Base-by-base conservation (phyloP, 495 filamentous ascomycete species). In the Tuber aestivum region DNA sequence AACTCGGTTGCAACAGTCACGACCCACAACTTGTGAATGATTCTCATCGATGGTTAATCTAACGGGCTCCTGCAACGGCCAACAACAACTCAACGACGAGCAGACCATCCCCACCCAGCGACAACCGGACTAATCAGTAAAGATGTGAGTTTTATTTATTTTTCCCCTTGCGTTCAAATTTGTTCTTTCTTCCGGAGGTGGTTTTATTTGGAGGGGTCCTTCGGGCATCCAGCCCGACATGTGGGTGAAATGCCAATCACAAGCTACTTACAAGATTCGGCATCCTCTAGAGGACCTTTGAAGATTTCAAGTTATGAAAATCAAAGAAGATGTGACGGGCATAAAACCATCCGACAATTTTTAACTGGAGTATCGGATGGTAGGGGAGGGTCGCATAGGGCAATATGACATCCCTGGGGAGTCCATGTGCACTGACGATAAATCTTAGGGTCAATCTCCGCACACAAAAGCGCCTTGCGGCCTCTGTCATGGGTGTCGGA, bases 401-500 rank as follows among this genome's bases (percentile, higher is more conserved):
- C 35, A 21, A 41, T 37, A 40, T 37, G 27, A 72, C 73, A 74
- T 71, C 18, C 27, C 10, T 8, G 10, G n/a, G 27, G n/a, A 61
- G 27, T 27, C 68, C 73, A 69, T 68, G 45, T 50, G 23, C 41
- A 74, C 74, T 73, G 75, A 41, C 35, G 38, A 75, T 72, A 38
- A 21, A 42, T 72, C 50, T 82, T 85, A 99, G 95, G 96, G 94
- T 97, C 90, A 99, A 98, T 86, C 94, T 99, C 85, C 91, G 91
- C 86, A 99, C 95, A 84, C 95, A 99, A 90, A 99, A 99, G 91
- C 95, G 96, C 87, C 95, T 99, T 84, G 96, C 95, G 85, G 93
- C 95, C 85, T 93, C 94, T 86, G 95, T 99, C 84, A 91, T 95
- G 85, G 94, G 94, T 89, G 95, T 93, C 89, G 95, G 95, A 86